Evolutionary conservation across 352 stramenopile genomes (phyloP), one percentile per base, ranked within the genome.

Genomic region (Globisporangium spiculum): DNA sequence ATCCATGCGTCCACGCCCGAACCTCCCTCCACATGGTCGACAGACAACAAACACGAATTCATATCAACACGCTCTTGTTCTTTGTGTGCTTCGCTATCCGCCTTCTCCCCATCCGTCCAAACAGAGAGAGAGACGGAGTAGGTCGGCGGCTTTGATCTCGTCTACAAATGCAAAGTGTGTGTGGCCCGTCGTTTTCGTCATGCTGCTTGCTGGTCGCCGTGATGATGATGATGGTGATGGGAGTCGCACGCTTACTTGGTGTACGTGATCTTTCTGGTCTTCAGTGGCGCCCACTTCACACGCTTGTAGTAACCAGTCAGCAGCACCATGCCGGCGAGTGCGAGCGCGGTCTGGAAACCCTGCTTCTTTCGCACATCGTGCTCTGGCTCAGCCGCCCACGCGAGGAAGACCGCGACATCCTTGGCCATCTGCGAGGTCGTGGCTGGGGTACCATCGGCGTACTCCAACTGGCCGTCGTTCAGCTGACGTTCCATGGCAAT

Each of bases 401-500:
- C 91, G 10, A 99, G 86, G 80, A 99, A 99, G 69, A 98, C 89
- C 38, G 92, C 88, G 46, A 99, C 96, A 76, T 99, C 97, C 80
- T 98, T 98, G 36, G 97, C 96, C 93, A 99, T 98, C 83, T 99
- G 98, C 60, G 96, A 98, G 63, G 97, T 98, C 32, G 97, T 99
- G 58, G 97, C 96, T 16, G 89, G 88, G 60, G 97, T 99, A 68
- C 97, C 97, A 68, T 99, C 98, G 48, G 98, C 93, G 77, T 99
- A 99, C 71, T 99, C 97, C 27, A 99, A 86, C 77, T 98, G 96
- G 56, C 96, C 97, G 75, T 99, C 97, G 77, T 94, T 89, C 55
- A 99, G 84, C 76, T 98, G 97, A 65, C 97, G 94, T 67, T 98
- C 96, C 98, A 99, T 99, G 71, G 96, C 96, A 86, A 99, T 99